Conservation (phyloP, 2,329 filamentous ascomycete species). For the Penicillium sclerotigenum region DNA sequence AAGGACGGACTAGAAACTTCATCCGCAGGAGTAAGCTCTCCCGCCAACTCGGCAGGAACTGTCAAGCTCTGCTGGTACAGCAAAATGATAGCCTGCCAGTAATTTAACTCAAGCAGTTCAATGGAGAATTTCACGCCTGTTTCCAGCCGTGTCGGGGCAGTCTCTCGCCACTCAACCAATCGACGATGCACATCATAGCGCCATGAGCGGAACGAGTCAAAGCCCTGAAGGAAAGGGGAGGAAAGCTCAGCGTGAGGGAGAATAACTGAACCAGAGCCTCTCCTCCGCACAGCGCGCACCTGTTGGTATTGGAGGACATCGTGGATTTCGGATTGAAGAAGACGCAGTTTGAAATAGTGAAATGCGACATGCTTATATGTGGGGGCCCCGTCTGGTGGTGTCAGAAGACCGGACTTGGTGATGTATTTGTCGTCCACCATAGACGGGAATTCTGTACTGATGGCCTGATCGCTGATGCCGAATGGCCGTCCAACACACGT, state of each 20-base stretch:
- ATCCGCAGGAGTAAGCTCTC: constrained; percentile 63
- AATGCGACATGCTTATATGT: constrained; percentile 89
- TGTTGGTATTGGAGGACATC: constrained; percentile 93
- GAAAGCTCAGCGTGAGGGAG: constrained; percentile 76
- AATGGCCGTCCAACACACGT: constrained; percentile 91
- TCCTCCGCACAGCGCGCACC: constrained; percentile 70
- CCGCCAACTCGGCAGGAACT: constrained; percentile 78
- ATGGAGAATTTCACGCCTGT: constrained; percentile 87
- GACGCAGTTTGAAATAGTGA: constrained; percentile 84
- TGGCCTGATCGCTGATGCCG: constrained; percentile 91
- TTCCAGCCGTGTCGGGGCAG: constrained; percentile 70
- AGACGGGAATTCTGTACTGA: constrained; percentile 92
- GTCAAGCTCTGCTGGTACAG: constrained; percentile 87
- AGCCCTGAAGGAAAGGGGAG: constrained; percentile 79
- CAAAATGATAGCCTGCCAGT: constrained; percentile 97
- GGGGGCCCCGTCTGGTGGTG: constrained; percentile 59
- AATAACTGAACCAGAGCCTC: constrained; percentile 61
- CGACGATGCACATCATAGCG: constrained; percentile 80
- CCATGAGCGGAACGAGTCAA: constrained; percentile 85
- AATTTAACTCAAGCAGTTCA: constrained; percentile 90
- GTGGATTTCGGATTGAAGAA: constrained; percentile 90
- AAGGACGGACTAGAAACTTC: constrained; percentile 57
- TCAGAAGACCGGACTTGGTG: constrained; percentile 70
- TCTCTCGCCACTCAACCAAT: constrained; percentile 80
- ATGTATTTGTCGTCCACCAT: constrained; percentile 85